A percentile compares a stretch with the other conserved stretches of the same genome.
Evolutionary conservation across 2,329 filamentous ascomycete species (phyloP).

Genomic region (Cryphonectria japonica): DNA sequence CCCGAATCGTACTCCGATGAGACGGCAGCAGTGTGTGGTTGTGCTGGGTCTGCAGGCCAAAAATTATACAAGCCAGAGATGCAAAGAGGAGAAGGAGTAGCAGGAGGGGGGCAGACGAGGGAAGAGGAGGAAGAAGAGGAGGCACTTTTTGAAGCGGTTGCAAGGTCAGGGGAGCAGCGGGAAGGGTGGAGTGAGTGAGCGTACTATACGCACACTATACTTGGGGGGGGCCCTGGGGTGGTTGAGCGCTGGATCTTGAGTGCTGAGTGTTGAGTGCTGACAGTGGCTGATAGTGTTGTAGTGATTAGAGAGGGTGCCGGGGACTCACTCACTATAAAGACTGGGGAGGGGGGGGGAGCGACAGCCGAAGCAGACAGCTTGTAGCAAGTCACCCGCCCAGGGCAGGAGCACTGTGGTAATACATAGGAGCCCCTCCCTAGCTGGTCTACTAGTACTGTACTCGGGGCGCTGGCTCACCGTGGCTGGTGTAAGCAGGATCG

Average conservation of each 20-base stretch:
- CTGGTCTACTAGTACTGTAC: background rate
- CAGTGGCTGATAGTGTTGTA: background rate
- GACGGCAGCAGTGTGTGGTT: background rate
- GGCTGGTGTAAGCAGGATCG: conserved; percentile 11
- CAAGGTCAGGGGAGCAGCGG: conserved; percentile 13
- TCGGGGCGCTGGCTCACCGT: background rate
- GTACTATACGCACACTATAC: background rate
- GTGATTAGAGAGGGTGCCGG: background rate
- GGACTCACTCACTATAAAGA: background rate
- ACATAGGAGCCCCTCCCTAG: background rate
- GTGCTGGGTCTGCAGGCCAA: background rate
- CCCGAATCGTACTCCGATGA: background rate
- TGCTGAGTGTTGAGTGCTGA: background rate
- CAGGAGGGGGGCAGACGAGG: too few relatives aligned
- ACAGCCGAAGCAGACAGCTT: background rate
- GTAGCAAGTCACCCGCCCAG: too few relatives aligned
- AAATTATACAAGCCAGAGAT: too few relatives aligned
- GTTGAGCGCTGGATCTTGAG: background rate
- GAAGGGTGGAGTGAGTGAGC: conserved; percentile 6
- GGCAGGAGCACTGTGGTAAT: background rate
- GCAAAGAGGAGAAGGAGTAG: background rate
- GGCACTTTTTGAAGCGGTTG: conserved; percentile 2
- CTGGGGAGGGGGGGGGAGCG: background rate
- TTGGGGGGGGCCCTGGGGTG: background rate
- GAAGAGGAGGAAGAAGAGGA: background rate